Base-by-base conservation (phyloP, 2,329 filamentous ascomycete species). In the Ophiostoma novo-ulmi region DNA sequence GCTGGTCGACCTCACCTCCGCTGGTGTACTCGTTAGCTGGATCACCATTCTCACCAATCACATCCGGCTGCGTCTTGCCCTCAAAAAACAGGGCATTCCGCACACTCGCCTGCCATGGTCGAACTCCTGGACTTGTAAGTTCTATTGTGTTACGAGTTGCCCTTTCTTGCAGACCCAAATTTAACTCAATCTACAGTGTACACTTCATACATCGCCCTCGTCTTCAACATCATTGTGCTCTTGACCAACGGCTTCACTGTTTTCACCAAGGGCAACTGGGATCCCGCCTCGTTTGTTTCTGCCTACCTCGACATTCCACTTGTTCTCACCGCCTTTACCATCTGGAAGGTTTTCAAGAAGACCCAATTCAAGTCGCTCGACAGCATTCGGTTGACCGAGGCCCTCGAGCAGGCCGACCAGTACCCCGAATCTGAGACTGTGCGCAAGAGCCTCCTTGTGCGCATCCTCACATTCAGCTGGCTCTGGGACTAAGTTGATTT, bases 21-120 rank as follows among this genome's bases (percentile, higher is more conserved):
- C 90, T 7, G 88, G 88, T 4, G 89, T 88, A 6, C 88, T 92
- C 77, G 90, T 91, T 74, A 87, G 85, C 52, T 93, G 90, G 90
- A 83, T 85, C 7, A 87, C 87, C 76, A 91, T 91, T 78, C 85
- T 82, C 76, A 75, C 83, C 67, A 89, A 87, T 76, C 88, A 91
- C 78, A 80, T 91, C 70, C 84, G 84, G 11, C 91, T 91, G 79
- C 87, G 88, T 82, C 69, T 67, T n/a, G 73, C 73, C 10, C 61
- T 73, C n/a, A 44, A 48, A 13, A 80, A 78, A 71, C 88, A 90
- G 76, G 82, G 81, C 0, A 85, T 90, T 39, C 78, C 84, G 0
- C 71, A 79, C 0, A 75, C 76, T 7, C 80, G 81, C 5, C 77
- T 91, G 38, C 88, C 88, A 0, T 90, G 88, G 88, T 80, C 86